Conservation (phyloP, 1,284 basidiomycete species). For the Cryptococcus sp. region DNA sequence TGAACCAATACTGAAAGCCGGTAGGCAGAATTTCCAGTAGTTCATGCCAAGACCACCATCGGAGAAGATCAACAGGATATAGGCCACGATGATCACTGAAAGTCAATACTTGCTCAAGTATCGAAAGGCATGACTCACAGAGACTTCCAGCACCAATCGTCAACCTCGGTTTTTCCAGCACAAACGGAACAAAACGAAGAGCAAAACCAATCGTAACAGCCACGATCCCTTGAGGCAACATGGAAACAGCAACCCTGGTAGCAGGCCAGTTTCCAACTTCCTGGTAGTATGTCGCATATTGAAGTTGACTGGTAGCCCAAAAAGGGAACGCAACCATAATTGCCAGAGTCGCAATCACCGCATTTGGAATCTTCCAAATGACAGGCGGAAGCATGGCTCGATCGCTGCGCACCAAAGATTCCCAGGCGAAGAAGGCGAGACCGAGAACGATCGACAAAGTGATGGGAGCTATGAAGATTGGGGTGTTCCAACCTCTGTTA, state of each 20-base stretch:
- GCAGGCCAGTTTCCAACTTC: conserved; percentile 15
- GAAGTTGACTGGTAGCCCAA: conserved; percentile 36
- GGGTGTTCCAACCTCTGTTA: conserved; percentile 37
- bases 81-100: conserved; percentile 26
- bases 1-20: conserved; percentile 25
- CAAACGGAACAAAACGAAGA: too few relatives aligned
- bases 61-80: conserved; percentile 31
- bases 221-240: conserved; percentile 39
- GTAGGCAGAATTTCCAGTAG: conserved; percentile 43
- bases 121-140: conserved; percentile 12
- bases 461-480: conserved; percentile 45
- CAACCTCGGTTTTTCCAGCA: too few relatives aligned
- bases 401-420: conserved; percentile 21
- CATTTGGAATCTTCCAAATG: conserved; percentile 36
- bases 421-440: conserved; percentile 42
- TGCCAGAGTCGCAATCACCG: conserved; percentile 23
- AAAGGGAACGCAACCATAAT: conserved; percentile 27
- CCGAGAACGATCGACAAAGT: conserved; percentile 29
- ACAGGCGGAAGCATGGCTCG: conserved; percentile 30
- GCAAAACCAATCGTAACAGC: too few relatives aligned
- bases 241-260: conserved; percentile 35
- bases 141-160: too few relatives aligned
- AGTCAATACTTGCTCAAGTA: background rate
- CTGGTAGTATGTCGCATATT: conserved; percentile 12
- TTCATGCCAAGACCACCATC: conserved; percentile 36